Base-by-base conservation (phyloP, 352 stramenopile genomes). In the Pythium folliculosum region DNA sequence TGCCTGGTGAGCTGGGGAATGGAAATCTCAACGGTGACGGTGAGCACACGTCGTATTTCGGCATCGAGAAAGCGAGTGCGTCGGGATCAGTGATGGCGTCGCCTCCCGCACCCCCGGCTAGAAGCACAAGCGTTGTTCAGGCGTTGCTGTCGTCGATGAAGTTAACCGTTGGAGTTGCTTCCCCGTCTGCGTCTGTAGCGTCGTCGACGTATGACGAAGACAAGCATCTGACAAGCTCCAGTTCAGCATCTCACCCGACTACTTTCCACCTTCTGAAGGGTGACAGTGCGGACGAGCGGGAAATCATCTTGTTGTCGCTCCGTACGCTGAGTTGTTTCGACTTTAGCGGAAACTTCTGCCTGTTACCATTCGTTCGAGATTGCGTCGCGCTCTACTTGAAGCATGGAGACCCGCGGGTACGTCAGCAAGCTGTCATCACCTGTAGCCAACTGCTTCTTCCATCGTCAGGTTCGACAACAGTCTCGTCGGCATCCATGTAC, bases 351-450 rank as follows among this genome's bases (percentile, higher is more conserved):
- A 94, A 83, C n/a, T 95, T 98, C 51, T 97, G 91, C 54, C 72
- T 99, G 8, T 71, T 99, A 45, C 96, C 97, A 9, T 99, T 99
- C 76, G 90, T 99, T 16, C 84, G 94, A 21, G 91, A 99, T 69
- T 97, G 97, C 32, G 94, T 98, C 38, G 77, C 90, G 1, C 68
- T 91, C 37, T 99, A 99, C 68, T 75, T 99, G 32, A 89, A 84
- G 35, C 95, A 98, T 63, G 78, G 86, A 7, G 92, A 97, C 30
- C 78, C 78, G 21, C 83, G 89, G 43, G 92, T 99, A 40, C 82
- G 97, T 16, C 89, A 97, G 61, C 93, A 98, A 75, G 88, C 89
- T 2, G 88, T 95, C 4, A 75, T 93, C 38, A 94, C 88, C 0
- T 95, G 88, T 61, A 90, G 78, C 48, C 90, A 94, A 52, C 52